These are phyloP conservation scores for Massospora cicadina DNA, from an alignment of 371 early-diverging fungal species.

Conservation along the genomic window DNA sequence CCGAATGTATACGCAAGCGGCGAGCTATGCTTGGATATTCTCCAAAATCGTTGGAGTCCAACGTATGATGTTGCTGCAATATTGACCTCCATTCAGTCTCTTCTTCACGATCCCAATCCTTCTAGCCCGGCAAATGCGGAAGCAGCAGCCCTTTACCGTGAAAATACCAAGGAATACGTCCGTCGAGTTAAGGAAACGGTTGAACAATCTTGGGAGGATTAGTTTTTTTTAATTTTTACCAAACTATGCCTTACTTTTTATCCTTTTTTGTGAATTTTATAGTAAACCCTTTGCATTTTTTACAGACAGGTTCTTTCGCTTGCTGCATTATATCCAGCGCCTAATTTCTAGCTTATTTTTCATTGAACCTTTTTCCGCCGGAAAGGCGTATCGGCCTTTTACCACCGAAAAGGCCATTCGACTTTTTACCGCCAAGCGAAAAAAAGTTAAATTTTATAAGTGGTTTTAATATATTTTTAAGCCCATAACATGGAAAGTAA, in stretches of 20 bases:
- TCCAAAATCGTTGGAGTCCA: slow-evolving; percentile 97
- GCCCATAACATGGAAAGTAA: too few species aligned
- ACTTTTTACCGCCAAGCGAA: too few species aligned
- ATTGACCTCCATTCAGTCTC: slow-evolving; percentile 90
- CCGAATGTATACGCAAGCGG: slow-evolving; percentile 98
- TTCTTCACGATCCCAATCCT: slow-evolving; percentile 97
- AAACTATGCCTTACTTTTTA: not conserved
- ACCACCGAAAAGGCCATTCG: too few species aligned
- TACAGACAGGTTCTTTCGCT: too few species aligned
- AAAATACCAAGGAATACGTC: slow-evolving; percentile 85
- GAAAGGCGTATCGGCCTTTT: too few species aligned
- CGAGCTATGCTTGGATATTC: slow-evolving; percentile 95
- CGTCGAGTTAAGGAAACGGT: slow-evolving; percentile 87
- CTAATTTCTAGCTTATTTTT: too few species aligned
- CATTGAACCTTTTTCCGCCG: too few species aligned
- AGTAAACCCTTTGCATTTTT: not conserved
- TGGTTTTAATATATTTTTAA: too few species aligned
- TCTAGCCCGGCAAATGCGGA: slow-evolving; percentile 97
- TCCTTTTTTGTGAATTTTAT: not conserved
- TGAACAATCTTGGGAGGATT: slow-evolving; percentile 67
- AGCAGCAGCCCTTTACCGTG: slow-evolving; percentile 87
- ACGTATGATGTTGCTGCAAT: slow-evolving; percentile 95
- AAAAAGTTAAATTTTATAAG: too few species aligned
- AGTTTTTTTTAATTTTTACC: not conserved
- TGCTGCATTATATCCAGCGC: too few species aligned